A percentile compares a stretch with the other conserved stretches of the same genome.
These are phyloP conservation scores for Rhodotorula glutinis DNA, from an alignment of 1,284 basidiomycete genomes.

Conservation along the genomic window DNA sequence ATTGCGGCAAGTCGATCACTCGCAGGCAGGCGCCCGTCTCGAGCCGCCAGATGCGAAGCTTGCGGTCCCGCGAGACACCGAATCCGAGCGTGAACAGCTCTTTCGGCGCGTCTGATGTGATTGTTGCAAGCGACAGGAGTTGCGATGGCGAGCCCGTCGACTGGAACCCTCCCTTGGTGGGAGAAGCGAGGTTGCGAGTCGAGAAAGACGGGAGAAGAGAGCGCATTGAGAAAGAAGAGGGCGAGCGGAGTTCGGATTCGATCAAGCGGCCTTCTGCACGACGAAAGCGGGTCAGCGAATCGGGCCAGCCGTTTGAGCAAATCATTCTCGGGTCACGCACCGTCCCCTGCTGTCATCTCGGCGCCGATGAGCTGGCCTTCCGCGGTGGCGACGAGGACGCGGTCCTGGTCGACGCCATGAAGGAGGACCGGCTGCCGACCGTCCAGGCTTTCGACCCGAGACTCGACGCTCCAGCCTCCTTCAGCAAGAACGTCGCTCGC, in stretches of 20 bases:
- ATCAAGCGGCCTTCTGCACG: constrained; percentile 23
- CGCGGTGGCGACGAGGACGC: constrained; percentile 19
- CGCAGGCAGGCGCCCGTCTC: constrained; percentile 47
- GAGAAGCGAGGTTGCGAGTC: constrained; percentile 22
- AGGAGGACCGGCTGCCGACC: constrained; percentile 20
- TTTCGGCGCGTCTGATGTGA: neutral
- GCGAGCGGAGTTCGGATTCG: constrained; percentile 33
- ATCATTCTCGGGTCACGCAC: neutral
- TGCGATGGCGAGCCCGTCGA: constrained; percentile 10
- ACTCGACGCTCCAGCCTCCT: constrained; percentile 31
- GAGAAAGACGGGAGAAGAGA: constrained; percentile 39
- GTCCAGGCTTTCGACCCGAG: constrained; percentile 18
- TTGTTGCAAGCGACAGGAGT: constrained; percentile 24
- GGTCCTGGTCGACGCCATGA: constrained; percentile 20
- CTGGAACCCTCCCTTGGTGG: constrained; percentile 3
- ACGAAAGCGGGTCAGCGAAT: neutral
- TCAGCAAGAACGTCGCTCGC: neutral
- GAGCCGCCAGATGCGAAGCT: constrained; percentile 71
- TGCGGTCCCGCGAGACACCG: constrained; percentile 82
- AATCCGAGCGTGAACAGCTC: constrained; percentile 50
- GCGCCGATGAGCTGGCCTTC: constrained; percentile 24
- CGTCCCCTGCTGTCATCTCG: constrained; percentile 14
- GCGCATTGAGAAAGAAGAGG: constrained; percentile 28
- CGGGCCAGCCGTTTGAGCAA: neutral
- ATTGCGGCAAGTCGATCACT: constrained; percentile 46